A percentile compares a stretch with the other conserved stretches of the same genome.
Evolutionary conservation across 176 grass and related monocot genomes (phyloP).

Genomic region (Triticum aestivum): IWGSC_CS_RefSeq_v2.1 NC_057812.1:645645834-645646333

Average conservation of each 20-base stretch:
- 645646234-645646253: not conserved
- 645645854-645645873: not conserved
- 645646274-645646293: not conserved
- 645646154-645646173: not conserved
- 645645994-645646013: no score
- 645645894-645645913: not conserved
- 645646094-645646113: constrained; percentile 70
- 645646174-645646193: not conserved
- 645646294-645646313: not conserved
- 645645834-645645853: not conserved
- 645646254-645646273: no score
- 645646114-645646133: constrained; percentile 75
- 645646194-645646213: not conserved
- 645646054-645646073: constrained; percentile 38
- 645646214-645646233: not conserved
- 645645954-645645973: no score
- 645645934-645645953: no score
- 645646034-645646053: constrained; percentile 22
- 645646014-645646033: not conserved
- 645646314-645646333: not conserved
- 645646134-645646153: constrained; percentile 49
- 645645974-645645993: not conserved
- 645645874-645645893: not conserved
- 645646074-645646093: constrained; percentile 32
- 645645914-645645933: not conserved